Base-by-base conservation (phyloP, 257 asterid genomes). In the Eustoma russellianum region DNA sequence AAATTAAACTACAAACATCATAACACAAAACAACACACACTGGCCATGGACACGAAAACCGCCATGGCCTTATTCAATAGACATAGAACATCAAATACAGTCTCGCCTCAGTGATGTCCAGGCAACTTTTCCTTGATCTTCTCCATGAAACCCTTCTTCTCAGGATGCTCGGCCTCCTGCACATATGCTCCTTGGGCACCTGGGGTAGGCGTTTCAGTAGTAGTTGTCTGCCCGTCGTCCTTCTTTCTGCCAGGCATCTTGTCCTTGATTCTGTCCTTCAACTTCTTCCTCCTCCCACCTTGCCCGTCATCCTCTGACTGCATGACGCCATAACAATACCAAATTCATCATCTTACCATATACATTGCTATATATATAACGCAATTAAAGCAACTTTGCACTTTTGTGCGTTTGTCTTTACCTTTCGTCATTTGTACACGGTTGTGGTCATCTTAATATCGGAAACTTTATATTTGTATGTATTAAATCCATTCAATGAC, bases 101-200 rank as follows among this genome's bases (percentile, higher is more conserved):
- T 38, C 43, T 8, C 43, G 43, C 30, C 1, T 24, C 30, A 66
- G 17, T 63, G 60, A 48, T 52, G 53, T 52, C 79, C 91, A 0
- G 95, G 94, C 13, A 88, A 52, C 77, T 88, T 88, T 30, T 88
- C 97, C 84, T 82, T 88, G 40, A 88, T 85, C 67, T 80, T 85
- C 0, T 78, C 94, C 82, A 83, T 56, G 46, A 83, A 28, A 7
- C 94, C 95, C 56, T 86, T 86, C 84, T 88, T 85, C 83, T 88
- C 90, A 0, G 47, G 86, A 0, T 60, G 49, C 63, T 69, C 18
- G 1, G 55, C 92, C 13, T 66, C 68, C 2, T 55, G 60, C 7
- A 63, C 75, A 5, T 51, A 35, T 0, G 67, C 74, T 11, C 70
- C 74, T 54, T 66, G 43, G 1, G 70, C 76, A 11, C 35, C 48